Percentiles rank a stretch among this genome's conserved stretches.
Conservation (phyloP, 192 early-diverging fungal genomes). For the Phlyctochytrium planicorne region DNA sequence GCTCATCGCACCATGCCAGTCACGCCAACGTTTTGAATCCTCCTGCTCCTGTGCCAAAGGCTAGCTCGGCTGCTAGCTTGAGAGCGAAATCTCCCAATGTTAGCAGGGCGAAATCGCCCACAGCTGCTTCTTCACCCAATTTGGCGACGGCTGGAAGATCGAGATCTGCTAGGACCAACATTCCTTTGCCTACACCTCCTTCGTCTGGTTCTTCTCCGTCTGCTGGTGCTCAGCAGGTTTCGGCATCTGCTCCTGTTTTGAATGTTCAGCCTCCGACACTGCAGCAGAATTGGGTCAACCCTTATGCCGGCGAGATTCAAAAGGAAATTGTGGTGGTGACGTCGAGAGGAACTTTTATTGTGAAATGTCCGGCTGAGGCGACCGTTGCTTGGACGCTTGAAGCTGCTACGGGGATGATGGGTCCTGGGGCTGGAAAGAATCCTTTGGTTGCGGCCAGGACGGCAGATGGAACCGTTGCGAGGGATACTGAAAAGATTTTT, state of each 20-base stretch:
- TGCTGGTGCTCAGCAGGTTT: too few relatives aligned
- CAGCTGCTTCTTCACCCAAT: background rate
- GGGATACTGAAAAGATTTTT: constrained; percentile 32
- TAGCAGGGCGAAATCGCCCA: background rate
- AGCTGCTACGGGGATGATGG: constrained; percentile 20
- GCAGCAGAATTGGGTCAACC: constrained; percentile 3
- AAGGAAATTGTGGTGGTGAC: constrained; percentile 34
- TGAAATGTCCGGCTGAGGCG: constrained; percentile 10
- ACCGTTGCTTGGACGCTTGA: constrained; percentile 28
- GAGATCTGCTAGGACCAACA: background rate
- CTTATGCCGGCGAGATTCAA: background rate
- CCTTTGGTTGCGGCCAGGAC: constrained; percentile 34
- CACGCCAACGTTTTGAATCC: background rate
- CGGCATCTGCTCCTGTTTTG: background rate
- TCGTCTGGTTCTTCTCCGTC: background rate
- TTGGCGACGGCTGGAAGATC: background rate
- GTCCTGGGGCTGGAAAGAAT: constrained; percentile 1
- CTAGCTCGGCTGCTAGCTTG: background rate
- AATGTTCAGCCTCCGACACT: background rate
- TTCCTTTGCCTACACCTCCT: background rate
- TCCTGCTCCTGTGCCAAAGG: background rate
- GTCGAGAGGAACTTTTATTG: constrained; percentile 27
- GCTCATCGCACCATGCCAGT: background rate
- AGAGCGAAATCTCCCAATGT: background rate
- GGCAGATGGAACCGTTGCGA: constrained; percentile 26